These are phyloP conservation scores for Tulasnella sp. DNA, from an alignment of 768 basidiomycete species.

Conservation along the genomic window DNA sequence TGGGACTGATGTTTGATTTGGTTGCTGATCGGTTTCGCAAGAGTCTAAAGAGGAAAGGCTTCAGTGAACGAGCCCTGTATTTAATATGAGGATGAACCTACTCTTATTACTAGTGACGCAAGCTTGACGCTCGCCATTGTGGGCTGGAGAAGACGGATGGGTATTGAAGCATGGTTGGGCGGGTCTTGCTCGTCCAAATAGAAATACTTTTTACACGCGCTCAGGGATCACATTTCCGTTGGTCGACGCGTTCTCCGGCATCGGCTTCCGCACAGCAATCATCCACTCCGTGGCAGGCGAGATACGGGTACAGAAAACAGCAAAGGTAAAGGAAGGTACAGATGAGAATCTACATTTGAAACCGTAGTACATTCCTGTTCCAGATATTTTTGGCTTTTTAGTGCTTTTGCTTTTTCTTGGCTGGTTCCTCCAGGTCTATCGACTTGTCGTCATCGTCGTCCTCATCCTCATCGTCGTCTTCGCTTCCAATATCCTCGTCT, in stretches of 20 bases:
- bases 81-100: constrained; percentile 26
- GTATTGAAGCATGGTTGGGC: neutral
- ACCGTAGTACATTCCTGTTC: neutral
- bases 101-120: constrained; percentile 61
- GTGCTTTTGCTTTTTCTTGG: constrained; percentile 26
- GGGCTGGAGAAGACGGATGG: neutral
- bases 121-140: constrained; percentile 64
- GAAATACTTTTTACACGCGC: neutral
- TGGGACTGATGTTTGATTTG: constrained; percentile 59
- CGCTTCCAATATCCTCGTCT: constrained; percentile 48
- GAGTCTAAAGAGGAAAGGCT: constrained; percentile 37
- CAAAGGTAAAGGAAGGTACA: neutral
- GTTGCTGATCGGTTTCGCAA: constrained; percentile 70
- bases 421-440: constrained; percentile 78
- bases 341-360: neutral
- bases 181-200: neutral
- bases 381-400: neutral
- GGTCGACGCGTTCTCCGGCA: neutral
- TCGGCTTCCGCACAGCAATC: neutral
- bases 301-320: neutral
- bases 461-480: constrained; percentile 57
- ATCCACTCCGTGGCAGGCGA: neutral
- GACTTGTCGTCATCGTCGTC: constrained; percentile 59
- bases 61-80: neutral
- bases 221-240: neutral